Conservation (phyloP, 177 flowering plant genomes). For the Viscum album region DNA sequence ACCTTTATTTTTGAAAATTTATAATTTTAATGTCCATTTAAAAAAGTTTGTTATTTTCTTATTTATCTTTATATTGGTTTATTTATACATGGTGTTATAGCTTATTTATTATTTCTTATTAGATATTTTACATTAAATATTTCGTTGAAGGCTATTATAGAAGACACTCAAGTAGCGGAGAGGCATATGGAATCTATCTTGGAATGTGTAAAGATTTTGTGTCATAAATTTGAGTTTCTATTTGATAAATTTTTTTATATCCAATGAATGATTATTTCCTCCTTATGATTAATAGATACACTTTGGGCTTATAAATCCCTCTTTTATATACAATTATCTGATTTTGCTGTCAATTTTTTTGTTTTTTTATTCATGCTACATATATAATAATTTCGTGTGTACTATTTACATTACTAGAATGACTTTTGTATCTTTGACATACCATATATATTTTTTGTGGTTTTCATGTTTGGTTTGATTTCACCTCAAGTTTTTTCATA, state of each 20-base stretch:
- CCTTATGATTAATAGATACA: neutral
- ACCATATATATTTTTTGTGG: too few species aligned
- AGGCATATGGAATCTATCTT: slow-evolving; percentile 89
- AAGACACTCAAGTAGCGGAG: slow-evolving; percentile 95
- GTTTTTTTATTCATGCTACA: too few species aligned
- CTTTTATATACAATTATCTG: neutral
- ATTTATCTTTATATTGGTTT: neutral
- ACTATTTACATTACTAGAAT: too few species aligned
- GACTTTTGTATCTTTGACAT: too few species aligned
- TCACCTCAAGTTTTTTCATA: too few species aligned
- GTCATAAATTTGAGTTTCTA: neutral
- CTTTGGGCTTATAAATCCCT: neutral
- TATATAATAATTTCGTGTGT: too few species aligned
- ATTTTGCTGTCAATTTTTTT: neutral
- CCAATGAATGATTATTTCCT: neutral
- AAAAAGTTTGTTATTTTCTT: too few species aligned
- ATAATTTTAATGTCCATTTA: too few species aligned
- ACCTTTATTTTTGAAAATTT: too few species aligned
- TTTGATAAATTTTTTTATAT: neutral
- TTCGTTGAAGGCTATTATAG: slow-evolving; percentile 75
- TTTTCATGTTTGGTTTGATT: too few species aligned
- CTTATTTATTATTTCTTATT: slow-evolving; percentile 11
- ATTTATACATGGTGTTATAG: neutral
- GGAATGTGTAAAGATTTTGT: slow-evolving; percentile 91
- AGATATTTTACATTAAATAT: slow-evolving; percentile 98